Evolutionary conservation across 2,329 filamentous ascomycete species (phyloP), one percentile per base, ranked within the genome.

Genomic region (Hypomyces rosellus): DNA sequence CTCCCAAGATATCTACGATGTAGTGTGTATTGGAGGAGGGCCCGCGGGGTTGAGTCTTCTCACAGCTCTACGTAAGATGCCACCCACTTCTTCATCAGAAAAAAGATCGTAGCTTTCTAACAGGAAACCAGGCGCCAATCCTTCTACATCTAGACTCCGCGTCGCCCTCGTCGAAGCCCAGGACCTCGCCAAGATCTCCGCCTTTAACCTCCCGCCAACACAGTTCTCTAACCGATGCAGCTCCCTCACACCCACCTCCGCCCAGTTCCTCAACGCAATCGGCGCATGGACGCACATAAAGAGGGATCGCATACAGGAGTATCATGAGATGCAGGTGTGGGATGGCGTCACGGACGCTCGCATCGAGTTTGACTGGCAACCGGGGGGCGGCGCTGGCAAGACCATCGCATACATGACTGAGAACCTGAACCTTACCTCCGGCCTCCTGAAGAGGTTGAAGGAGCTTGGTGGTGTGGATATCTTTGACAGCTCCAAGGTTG

Each of bases 261-360:
- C 89, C n/a, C 78, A 76, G 3, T 96, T 93, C 62, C 78, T 97
- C 55, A 77, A 88, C 63, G 74, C 78, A 4, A 93, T 95, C 54
- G 93, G 92, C 34, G 90, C 86, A 45, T 97, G 92, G 93, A 64
- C 76, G 6, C 83, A 95, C 63, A 74, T 96, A 54, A 78, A 88
- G 58, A 72, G 76, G 39, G 74, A 81, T 5, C 82, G 93, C 33
- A 81, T 93, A 34, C 91, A 96, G 71, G 80, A 84, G 1, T 99
- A 96, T 68, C 85, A 95, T 53, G 88, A 92, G 61, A 99, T 99
- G 93, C 87, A 96, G 67, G 93, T 97, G 33, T 99, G 95, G 93
- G 93, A 99, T 67, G 95, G 92, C 55, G 82, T 96, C 50, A 88
- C 87, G 38, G 90, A 84, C 52, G 88, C 90, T 34, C 82, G 85